Conservation (phyloP, 805 yeast species). For the Clavispora asparagi region DNA sequence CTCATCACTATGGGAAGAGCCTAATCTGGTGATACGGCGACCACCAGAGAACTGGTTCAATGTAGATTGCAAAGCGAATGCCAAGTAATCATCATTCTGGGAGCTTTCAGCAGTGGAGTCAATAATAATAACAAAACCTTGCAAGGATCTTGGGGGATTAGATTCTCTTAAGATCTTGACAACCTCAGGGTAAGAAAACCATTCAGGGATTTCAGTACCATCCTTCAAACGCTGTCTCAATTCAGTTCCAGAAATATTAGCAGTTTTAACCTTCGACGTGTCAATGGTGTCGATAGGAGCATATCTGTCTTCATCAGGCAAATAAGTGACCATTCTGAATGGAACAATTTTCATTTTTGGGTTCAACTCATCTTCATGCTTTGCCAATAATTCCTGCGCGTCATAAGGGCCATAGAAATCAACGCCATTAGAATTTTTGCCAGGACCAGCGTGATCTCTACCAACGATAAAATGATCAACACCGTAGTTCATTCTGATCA, state of each 20-base stretch:
- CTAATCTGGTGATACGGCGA: slow-evolving; percentile 64
- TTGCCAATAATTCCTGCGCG: slow-evolving; percentile 84
- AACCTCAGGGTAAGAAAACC: slow-evolving; percentile 97
- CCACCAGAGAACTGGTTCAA: slow-evolving; percentile 86
- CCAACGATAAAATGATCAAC: slow-evolving; percentile 97
- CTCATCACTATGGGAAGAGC: slow-evolving; percentile 40
- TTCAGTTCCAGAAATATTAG: slow-evolving; percentile 93
- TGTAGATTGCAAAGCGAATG: slow-evolving; percentile 82
- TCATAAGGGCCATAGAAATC: slow-evolving; percentile 97
- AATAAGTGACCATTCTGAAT: slow-evolving; percentile 92
- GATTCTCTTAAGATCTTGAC: slow-evolving; percentile 85
- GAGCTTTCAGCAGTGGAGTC: slow-evolving; percentile 55
- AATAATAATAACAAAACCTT: slow-evolving; percentile 79
- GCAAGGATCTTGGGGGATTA: slow-evolving; percentile 85
- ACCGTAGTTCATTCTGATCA: slow-evolving; percentile 93
- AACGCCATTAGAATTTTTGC: slow-evolving; percentile 77
- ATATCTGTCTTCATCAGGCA: slow-evolving; percentile 92
- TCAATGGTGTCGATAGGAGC: slow-evolving; percentile 93
- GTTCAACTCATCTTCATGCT: slow-evolving; percentile 69
- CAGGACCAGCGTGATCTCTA: slow-evolving; percentile 98
- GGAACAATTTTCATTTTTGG: slow-evolving; percentile 78
- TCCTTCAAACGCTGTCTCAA: slow-evolving; percentile 80
- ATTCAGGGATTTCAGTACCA: slow-evolving; percentile 86
- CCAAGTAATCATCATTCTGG: slow-evolving; percentile 40
- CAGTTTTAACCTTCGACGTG: slow-evolving; percentile 63